A percentile compares a stretch with the other conserved stretches of the same genome.
Evolutionary conservation across 805 yeast species (phyloP).

Genomic region (Candida cerambycidarum): DNA sequence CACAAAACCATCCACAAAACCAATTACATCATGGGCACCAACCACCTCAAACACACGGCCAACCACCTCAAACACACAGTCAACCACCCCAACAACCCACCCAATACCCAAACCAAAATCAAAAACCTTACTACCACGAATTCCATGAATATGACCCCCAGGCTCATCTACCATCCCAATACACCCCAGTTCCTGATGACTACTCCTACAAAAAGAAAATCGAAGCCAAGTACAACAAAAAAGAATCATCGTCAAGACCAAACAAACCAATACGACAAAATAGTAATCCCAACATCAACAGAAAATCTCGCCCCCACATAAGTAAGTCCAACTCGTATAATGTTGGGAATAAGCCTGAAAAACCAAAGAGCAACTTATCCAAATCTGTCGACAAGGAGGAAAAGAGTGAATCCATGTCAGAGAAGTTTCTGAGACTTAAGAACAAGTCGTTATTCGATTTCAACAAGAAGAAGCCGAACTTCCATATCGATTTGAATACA

Average conservation of each 20-base stretch:
- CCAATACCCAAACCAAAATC: not conserved
- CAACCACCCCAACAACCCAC: not conserved
- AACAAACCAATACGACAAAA: slow-evolving; percentile 15
- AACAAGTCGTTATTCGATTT: slow-evolving; percentile 9
- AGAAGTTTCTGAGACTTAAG: slow-evolving; percentile 2
- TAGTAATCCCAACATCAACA: slow-evolving; percentile 12
- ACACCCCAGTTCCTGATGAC: not conserved
- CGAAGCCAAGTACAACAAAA: slow-evolving; percentile 9
- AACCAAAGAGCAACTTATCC: not conserved
- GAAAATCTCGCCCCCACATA: slow-evolving; percentile 13
- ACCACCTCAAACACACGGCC: not conserved
- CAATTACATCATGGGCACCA: not conserved
- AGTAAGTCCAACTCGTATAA: slow-evolving; percentile 15
- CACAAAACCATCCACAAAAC: not conserved
- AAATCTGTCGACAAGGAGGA: not conserved
- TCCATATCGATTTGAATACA: slow-evolving; percentile 14
- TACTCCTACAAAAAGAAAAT: slow-evolving; percentile 8
- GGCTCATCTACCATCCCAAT: not conserved
- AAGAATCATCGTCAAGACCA: slow-evolving; percentile 10
- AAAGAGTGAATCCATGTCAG: not conserved
- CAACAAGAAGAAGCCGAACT: slow-evolving; percentile 14
- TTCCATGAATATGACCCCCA: slow-evolving; percentile 2
- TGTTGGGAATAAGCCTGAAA: slow-evolving; percentile 1
- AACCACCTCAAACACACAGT: not conserved
- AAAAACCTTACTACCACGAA: not conserved